Evolutionary conservation across 1,284 basidiomycete species (phyloP), one percentile per base, ranked within the genome.

Genomic region (Microstroma glucosiphilum): DNA sequence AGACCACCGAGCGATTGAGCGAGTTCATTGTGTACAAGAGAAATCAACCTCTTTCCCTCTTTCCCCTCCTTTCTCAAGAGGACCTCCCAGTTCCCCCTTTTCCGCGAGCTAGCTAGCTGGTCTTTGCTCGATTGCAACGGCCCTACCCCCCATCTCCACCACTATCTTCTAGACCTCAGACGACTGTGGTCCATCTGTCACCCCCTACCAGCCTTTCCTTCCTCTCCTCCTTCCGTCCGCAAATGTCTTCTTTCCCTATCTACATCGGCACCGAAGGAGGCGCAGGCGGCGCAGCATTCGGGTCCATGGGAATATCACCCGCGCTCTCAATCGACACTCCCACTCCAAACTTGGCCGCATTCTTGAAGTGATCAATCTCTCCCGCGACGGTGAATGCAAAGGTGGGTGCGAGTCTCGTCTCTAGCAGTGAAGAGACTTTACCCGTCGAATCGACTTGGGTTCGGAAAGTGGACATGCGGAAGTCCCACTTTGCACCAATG

Each of bases 331-430:
- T 90, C 89, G 92, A 91, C 79, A 97, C 89, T 81, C 92, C 93
- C 15, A 97, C 87, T 66, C 94, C 94, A 67, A 96, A 89, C 82
- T 93, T 93, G 60, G 90, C 89, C 48, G 90, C 92, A 13, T 77
- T 84, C 72, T 94, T 96, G 83, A 91, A 88, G 85, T 98, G 94
- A 80, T 98, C 96, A 70, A 99, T 92, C 84, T 98, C 94, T 15
- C 96, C 94, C 17, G 90, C 87, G 66, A 99, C 87, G 71, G 94
- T 82, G 84, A 99, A 93, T 4, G 91, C 87, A 77, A 99, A 96
- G 12, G 90, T 88, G 9, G 96, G 96, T 23, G 91, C 91, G 80
- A 98, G 90, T 62, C 92, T 86, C 80, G 97, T 94, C 82, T 99
- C 96, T 56, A 98, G 86, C 73, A 96, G 82, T 68, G 92, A 92